Percentiles rank a stretch among this genome's conserved stretches.
phyloP scores from a whole-genome alignment of 2,329 filamentous ascomycete species.

The Curvularia hawaiiensis region DNA sequence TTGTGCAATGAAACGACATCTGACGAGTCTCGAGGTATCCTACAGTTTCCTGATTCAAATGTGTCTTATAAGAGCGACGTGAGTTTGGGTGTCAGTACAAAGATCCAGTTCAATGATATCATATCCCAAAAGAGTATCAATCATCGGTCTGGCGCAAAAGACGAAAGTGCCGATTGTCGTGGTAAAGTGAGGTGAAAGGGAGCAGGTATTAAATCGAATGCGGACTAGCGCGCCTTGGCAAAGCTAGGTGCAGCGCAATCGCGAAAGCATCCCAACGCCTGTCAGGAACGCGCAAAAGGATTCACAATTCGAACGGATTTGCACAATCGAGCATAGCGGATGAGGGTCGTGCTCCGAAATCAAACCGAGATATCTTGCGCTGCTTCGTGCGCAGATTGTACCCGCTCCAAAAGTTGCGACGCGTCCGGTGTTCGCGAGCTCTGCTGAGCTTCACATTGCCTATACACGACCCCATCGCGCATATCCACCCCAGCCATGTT shows the following conservation, averaged over 20 bases:
- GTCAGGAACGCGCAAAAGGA: conserved; percentile 34
- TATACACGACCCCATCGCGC: conserved; percentile 28
- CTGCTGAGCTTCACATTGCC: conserved; percentile 35
- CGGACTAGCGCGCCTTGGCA: conserved; percentile 24
- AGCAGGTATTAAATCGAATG: background rate
- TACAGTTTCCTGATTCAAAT: background rate
- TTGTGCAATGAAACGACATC: background rate
- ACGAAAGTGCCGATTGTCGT: background rate
- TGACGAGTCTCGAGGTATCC: background rate
- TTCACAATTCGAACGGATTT: conserved; percentile 17
- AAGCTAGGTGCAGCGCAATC: conserved; percentile 23
- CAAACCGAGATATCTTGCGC: conserved; percentile 6
- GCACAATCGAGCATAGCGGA: conserved; percentile 11
- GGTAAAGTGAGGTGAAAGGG: conserved; percentile 6
- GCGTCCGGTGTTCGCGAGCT: conserved; percentile 40
- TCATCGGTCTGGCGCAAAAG: background rate
- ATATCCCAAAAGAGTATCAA: background rate
- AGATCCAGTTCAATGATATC: background rate
- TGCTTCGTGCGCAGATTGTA: conserved; percentile 3
- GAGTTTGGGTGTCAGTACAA: no score
- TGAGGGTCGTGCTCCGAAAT: conserved; percentile 9
- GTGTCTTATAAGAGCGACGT: no score
- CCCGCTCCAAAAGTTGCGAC: conserved; percentile 28
- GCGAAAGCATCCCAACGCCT: conserved; percentile 29
- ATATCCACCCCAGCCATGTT: conserved; percentile 43